phyloP scores from a whole-genome alignment of 2,329 filamentous ascomycete genomes.

The Paecilomyces niveus region DNA sequence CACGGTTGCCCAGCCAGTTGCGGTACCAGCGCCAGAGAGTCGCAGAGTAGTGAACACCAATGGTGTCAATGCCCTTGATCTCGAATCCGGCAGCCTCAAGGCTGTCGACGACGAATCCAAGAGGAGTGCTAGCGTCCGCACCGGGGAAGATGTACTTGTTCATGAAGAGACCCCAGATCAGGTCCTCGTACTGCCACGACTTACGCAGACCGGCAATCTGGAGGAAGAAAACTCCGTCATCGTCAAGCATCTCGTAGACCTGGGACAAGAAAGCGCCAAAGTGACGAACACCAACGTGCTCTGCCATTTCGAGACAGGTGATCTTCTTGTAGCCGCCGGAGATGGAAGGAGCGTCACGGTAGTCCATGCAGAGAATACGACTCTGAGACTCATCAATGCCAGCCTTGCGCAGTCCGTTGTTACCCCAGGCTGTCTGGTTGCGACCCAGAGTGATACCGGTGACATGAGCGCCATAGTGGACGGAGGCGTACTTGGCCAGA shows the following conservation, averaged over 20 bases:
- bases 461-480: constrained; percentile 79
- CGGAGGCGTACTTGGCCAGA: constrained; percentile 83
- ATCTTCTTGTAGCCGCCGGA: constrained; percentile 84
- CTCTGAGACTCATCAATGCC: constrained; percentile 83
- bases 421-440: constrained; percentile 97
- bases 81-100: constrained; percentile 85
- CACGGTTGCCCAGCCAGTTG: constrained; percentile 92
- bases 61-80: constrained; percentile 83
- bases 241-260: constrained; percentile 90
- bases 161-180: constrained; percentile 98
- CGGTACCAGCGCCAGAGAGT: constrained; percentile 98
- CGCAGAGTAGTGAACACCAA: constrained; percentile 94
- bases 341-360: constrained; percentile 82
- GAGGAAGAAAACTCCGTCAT: constrained; percentile 92
- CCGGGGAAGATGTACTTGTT: constrained; percentile 99
- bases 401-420: constrained; percentile 74
- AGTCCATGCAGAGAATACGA: constrained; percentile 91
- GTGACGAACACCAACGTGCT: constrained; percentile 94
- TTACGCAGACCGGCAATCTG: constrained; percentile 93
- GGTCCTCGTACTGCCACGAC: constrained; percentile 94
- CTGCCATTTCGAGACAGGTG: constrained; percentile 95
- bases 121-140: constrained; percentile 87
- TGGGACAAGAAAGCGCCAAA: constrained; percentile 74
- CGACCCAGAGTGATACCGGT: constrained; percentile 90
- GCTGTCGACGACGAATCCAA: constrained; percentile 77